A percentile compares a stretch with the other conserved stretches of the same genome.
These are phyloP conservation scores for Neurospora tetrasperma DNA, from an alignment of 495 filamentous ascomycete genomes.

Conservation along the genomic window DNA sequence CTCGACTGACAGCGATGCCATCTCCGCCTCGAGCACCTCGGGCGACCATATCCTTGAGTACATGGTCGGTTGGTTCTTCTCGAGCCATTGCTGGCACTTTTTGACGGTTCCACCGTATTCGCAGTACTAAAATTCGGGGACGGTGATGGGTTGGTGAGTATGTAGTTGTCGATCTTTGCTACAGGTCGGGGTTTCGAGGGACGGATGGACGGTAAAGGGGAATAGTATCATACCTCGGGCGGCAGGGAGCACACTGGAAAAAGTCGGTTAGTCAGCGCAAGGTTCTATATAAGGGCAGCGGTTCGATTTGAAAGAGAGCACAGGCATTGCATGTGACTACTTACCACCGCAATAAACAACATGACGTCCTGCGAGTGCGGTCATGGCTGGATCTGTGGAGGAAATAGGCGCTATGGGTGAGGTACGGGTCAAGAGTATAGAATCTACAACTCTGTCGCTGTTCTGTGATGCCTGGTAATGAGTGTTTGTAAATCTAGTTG, in stretches of 20 bases:
- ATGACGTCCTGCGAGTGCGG: constrained; percentile 17
- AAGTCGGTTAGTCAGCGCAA: neutral
- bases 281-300: constrained; percentile 6
- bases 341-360: constrained; percentile 28
- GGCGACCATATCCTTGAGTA: constrained; percentile 74
- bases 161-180: neutral
- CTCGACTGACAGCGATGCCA: constrained; percentile 74
- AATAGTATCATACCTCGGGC: constrained; percentile 62
- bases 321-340: constrained; percentile 4
- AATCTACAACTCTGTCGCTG: neutral
- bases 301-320: constrained; percentile 15
- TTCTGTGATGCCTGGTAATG: neutral
- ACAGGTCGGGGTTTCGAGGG: neutral
- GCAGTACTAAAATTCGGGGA: constrained; percentile 61
- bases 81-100: constrained; percentile 94
- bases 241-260: constrained; percentile 77
- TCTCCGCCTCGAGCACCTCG: constrained; percentile 72
- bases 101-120: constrained; percentile 97
- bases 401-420: neutral
- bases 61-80: constrained; percentile 59
- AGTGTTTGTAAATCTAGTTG: neutral
- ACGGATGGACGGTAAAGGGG: neutral
- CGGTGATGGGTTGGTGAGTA: neutral
- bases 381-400: constrained; percentile 13
- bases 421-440: neutral